A percentile compares a stretch with the other conserved stretches of the same genome.
Conservation (phyloP, 768 basidiomycete genomes). For the Asterophora parasitica region DNA sequence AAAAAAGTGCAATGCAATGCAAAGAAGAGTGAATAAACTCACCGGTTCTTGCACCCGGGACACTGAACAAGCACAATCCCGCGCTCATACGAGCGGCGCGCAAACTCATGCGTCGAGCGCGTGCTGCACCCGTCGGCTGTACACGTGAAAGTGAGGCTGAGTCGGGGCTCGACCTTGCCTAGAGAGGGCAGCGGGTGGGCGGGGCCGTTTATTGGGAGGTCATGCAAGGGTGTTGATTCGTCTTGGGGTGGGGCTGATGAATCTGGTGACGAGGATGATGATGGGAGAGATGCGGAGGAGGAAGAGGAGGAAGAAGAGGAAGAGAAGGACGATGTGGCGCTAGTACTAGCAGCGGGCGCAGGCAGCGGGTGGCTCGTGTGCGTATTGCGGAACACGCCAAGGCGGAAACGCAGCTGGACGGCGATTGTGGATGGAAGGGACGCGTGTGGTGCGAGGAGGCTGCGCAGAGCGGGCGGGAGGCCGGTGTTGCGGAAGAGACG, state of each 20-base stretch:
- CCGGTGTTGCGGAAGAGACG: slow-evolving; percentile 41
- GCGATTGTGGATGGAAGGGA: slow-evolving; percentile 28
- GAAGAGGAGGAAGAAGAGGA: no score
- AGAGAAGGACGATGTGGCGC: no score
- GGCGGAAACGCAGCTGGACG: slow-evolving; percentile 31
- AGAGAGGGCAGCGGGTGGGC: slow-evolving; percentile 28
- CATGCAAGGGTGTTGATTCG: no score
- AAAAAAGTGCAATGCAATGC: no score
- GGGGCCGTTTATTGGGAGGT: not conserved
- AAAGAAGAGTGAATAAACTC: slow-evolving; percentile 20
- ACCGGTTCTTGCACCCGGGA: slow-evolving; percentile 87
- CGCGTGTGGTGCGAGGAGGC: slow-evolving; percentile 31
- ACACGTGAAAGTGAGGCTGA: slow-evolving; percentile 84
- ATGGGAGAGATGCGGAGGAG: slow-evolving; percentile 1
- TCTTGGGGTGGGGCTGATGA: not conserved
- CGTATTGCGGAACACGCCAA: slow-evolving; percentile 17
- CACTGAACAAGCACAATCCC: slow-evolving; percentile 92
- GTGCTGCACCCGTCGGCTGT: slow-evolving; percentile 65
- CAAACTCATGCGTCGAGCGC: slow-evolving; percentile 86
- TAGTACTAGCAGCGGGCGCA: not conserved
- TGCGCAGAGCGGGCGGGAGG: slow-evolving; percentile 39
- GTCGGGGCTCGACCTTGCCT: slow-evolving; percentile 48
- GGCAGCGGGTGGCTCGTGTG: not conserved
- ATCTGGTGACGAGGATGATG: slow-evolving; percentile 1
- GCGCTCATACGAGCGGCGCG: slow-evolving; percentile 75